Conservation (phyloP, 352 stramenopile genomes). For the Pythium utonaiense region DNA sequence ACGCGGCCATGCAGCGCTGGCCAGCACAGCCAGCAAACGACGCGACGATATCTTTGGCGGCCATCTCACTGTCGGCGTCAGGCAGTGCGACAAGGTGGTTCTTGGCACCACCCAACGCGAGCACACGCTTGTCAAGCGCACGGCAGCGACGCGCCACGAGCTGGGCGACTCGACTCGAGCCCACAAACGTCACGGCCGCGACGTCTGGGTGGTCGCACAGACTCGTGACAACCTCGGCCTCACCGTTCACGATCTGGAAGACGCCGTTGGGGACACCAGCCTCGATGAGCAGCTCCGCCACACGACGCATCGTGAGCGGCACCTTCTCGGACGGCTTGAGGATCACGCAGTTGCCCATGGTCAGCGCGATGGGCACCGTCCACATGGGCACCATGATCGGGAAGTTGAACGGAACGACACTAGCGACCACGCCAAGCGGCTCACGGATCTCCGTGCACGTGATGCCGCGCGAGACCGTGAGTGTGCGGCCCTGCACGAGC, state of each 20-base stretch:
- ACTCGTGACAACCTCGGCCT: conserved; percentile 83
- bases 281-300: conserved; percentile 86
- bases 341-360: conserved; percentile 95
- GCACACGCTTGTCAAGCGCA: conserved; percentile 91
- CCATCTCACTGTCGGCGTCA: conserved; percentile 91
- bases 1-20: conserved; percentile 96
- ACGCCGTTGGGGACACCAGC: conserved; percentile 93
- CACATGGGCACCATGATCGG: conserved; percentile 98
- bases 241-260: conserved; percentile 95
- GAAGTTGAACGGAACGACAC: conserved; percentile 97
- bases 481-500: conserved; percentile 84
- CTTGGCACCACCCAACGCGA: conserved; percentile 95
- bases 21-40: conserved; percentile 95
- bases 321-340: conserved; percentile 97
- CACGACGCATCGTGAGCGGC: conserved; percentile 90
- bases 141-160: conserved; percentile 90
- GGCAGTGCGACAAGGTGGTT: conserved; percentile 96
- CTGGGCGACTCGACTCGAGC: conserved; percentile 91
- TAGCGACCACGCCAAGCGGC: conserved; percentile 90
- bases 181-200: conserved; percentile 94
- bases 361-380: conserved; percentile 96
- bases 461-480: conserved; percentile 88
- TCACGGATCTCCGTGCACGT: conserved; percentile 92
- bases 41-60: conserved; percentile 93
- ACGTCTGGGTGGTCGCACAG: conserved; percentile 92